phyloP scores from a whole-genome alignment of 495 filamentous ascomycete species.

The Penicillium longicatenatum region DNA sequence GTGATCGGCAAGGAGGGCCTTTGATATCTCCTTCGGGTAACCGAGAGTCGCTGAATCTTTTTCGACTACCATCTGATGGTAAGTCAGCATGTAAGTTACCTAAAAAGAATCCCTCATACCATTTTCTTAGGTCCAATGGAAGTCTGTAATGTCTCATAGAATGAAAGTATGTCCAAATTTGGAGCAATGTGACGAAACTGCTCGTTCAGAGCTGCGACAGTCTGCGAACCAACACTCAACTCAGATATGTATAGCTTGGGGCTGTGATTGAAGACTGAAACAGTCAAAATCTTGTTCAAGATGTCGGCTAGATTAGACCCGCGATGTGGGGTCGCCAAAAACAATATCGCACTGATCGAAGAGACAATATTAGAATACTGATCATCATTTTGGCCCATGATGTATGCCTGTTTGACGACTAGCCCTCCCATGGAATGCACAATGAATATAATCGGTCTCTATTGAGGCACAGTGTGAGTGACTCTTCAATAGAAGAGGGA shows the following conservation, averaged over 20 bases:
- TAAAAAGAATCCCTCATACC: too few species aligned
- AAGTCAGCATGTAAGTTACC: too few species aligned
- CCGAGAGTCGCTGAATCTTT: too few species aligned
- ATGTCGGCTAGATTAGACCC: constrained; percentile 10
- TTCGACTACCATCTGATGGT: too few species aligned
- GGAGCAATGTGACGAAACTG: constrained; percentile 9
- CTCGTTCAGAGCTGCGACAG: constrained; percentile 6
- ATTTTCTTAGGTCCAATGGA: constrained; percentile 2
- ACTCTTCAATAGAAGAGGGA: too few species aligned
- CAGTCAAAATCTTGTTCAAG: constrained; percentile 3
- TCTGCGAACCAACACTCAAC: background rate
- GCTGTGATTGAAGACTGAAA: background rate
- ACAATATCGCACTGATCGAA: constrained; percentile 7
- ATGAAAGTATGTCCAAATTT: constrained; percentile 7
- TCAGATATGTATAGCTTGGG: constrained; percentile 10
- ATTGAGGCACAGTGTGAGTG: too few species aligned
- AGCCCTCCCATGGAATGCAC: constrained; percentile 14
- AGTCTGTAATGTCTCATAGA: constrained; percentile 11
- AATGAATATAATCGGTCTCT: constrained; percentile 10
- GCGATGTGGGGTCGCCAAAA: constrained; percentile 13
- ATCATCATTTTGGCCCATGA: constrained; percentile 2
- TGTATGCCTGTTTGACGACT: constrained; percentile 9
- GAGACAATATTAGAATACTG: constrained; percentile 4
- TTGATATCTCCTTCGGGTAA: constrained; percentile 8
- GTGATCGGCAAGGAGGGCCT: constrained; percentile 9